These are phyloP conservation scores for Kwoniella europaea DNA, from an alignment of 768 basidiomycete genomes.

Conservation along the genomic window DNA sequence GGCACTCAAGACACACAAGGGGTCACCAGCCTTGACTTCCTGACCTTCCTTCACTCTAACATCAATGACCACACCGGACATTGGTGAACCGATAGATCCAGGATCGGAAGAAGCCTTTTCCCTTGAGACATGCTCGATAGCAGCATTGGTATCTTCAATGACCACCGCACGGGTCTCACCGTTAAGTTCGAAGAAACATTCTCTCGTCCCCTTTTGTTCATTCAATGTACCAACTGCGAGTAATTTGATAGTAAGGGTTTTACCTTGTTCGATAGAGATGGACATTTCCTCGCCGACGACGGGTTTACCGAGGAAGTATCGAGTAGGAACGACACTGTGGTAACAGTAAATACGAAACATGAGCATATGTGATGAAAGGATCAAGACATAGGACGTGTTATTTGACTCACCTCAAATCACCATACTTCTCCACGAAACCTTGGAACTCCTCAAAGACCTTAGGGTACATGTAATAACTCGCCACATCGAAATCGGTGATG, in stretches of 20 bases:
- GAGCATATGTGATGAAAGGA: no score
- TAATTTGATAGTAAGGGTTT: slow-evolving; percentile 92
- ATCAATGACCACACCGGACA: slow-evolving; percentile 94
- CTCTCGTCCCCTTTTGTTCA: slow-evolving; percentile 86
- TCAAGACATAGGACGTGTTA: background rate
- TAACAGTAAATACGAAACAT: background rate
- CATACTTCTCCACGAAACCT: slow-evolving; percentile 91
- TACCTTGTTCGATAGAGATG: slow-evolving; percentile 81
- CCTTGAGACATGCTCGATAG: slow-evolving; percentile 89
- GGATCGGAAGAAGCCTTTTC: slow-evolving; percentile 94
- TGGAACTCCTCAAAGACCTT: slow-evolving; percentile 99
- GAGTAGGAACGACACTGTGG: slow-evolving; percentile 87
- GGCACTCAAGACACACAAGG: slow-evolving; percentile 89
- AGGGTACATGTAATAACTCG: slow-evolving; percentile 97
- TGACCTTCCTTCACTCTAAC: slow-evolving; percentile 97
- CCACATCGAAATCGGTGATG: slow-evolving; percentile 90
- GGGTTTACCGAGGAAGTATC: slow-evolving; percentile 94
- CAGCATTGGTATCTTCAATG: slow-evolving; percentile 96
- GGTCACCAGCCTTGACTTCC: slow-evolving; percentile 97
- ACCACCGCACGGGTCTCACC: slow-evolving; percentile 96
- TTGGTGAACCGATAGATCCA: slow-evolving; percentile 95
- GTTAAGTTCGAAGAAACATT: slow-evolving; percentile 98
- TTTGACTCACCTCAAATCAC: slow-evolving; percentile 77
- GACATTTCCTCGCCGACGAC: slow-evolving; percentile 93
- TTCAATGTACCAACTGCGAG: slow-evolving; percentile 95